Percentiles rank a stretch among this genome's conserved stretches.
These are phyloP conservation scores for Alternaria triticimaculans DNA, from an alignment of 2,329 filamentous ascomycete species.

Conservation along the genomic window DNA sequence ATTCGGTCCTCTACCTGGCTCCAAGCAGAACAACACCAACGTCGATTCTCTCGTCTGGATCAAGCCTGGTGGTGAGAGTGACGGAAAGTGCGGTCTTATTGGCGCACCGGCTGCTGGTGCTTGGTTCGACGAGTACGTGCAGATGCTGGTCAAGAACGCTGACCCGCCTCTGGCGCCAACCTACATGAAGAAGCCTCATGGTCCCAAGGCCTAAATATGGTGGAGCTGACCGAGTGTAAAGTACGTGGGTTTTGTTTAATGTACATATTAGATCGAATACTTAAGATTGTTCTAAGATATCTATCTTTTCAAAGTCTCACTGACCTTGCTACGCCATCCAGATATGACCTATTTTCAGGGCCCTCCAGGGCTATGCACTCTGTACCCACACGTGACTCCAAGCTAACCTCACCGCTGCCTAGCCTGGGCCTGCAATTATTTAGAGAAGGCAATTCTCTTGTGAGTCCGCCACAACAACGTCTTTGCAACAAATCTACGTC, in stretches of 20 bases:
- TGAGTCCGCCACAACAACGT: too few relatives aligned
- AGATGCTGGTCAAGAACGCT: slow-evolving; percentile 38
- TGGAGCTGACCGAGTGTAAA: background rate
- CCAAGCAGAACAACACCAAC: slow-evolving; percentile 28
- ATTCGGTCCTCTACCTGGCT: slow-evolving; percentile 26
- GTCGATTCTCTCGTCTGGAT: slow-evolving; percentile 41
- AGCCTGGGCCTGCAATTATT: background rate
- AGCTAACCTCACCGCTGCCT: background rate
- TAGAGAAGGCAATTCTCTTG: too few relatives aligned
- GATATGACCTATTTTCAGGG: too few relatives aligned
- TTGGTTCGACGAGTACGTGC: slow-evolving; percentile 39
- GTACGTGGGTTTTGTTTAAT: background rate
- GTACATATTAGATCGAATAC: background rate
- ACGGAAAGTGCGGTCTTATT: slow-evolving; percentile 32
- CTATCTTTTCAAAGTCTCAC: background rate
- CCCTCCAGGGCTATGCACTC: background rate
- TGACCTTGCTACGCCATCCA: background rate
- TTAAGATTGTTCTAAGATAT: background rate
- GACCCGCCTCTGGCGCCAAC: slow-evolving; percentile 32
- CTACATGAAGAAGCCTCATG: slow-evolving; percentile 17
- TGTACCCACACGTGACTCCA: background rate
- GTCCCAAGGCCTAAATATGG: background rate
- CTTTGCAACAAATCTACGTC: too few relatives aligned
- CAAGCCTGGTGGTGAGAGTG: slow-evolving; percentile 40
- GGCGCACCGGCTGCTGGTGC: slow-evolving; percentile 36